These are phyloP conservation scores for Saccharomyces mikatae DNA, from an alignment of 805 yeast genomes.

Conservation along the genomic window DNA sequence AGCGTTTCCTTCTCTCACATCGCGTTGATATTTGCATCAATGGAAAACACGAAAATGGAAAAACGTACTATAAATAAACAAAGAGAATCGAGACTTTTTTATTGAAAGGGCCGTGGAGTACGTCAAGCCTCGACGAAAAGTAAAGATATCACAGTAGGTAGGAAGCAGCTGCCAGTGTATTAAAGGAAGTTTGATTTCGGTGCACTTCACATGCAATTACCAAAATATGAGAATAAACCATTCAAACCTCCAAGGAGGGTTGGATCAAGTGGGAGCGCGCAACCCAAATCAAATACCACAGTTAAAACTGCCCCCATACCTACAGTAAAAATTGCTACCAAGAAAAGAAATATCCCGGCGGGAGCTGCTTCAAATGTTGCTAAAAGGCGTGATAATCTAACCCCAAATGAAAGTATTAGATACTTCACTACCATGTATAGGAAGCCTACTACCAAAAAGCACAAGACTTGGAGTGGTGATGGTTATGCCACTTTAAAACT, in stretches of 20 bases:
- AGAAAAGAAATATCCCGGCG: background rate
- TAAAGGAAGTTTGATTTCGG: background rate
- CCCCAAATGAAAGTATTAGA: background rate
- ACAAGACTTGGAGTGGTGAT: constrained; percentile 94
- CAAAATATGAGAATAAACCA: constrained; percentile 37
- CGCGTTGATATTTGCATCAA: background rate
- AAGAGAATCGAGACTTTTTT: background rate
- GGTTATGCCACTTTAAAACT: constrained; percentile 44
- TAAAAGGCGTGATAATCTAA: background rate
- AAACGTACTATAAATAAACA: background rate
- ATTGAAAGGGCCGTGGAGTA: background rate
- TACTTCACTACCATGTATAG: constrained; percentile 50
- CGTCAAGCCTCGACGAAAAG: background rate
- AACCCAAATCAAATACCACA: background rate
- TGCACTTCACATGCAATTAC: constrained; percentile 13
- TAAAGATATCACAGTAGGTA: background rate
- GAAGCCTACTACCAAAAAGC: constrained; percentile 64
- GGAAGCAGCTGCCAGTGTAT: background rate
- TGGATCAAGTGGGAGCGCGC: background rate
- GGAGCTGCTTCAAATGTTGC: background rate
- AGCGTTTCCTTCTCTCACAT: background rate
- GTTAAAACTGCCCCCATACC: background rate
- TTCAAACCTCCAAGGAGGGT: constrained; percentile 43
- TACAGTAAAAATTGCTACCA: background rate
- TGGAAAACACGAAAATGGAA: background rate